Percentiles rank a stretch among this genome's conserved stretches.
phyloP scores from a whole-genome alignment of 2,329 filamentous ascomycete genomes.

The Colletotrichum lini region DNA sequence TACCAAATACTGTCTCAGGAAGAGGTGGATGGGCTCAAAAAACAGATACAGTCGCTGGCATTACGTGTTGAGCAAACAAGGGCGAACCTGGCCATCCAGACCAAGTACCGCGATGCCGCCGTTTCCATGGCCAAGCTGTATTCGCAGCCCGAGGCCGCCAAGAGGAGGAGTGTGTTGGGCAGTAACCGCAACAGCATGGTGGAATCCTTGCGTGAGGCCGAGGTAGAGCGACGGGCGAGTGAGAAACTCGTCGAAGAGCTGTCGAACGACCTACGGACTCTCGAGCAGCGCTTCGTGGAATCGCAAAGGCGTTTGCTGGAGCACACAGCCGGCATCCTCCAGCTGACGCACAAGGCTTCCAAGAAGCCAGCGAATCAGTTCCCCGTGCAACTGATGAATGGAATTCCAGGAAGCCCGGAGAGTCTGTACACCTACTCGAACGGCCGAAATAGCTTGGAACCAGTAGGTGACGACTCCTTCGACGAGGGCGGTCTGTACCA shows the following conservation, averaged over 20 bases:
- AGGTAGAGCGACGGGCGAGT: constrained; percentile 81
- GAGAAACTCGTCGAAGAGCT: constrained; percentile 89
- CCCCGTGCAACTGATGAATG: constrained; percentile 59
- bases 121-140: constrained; percentile 88
- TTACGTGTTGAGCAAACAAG: constrained; percentile 86
- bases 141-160: constrained; percentile 66
- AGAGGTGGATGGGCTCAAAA: constrained; percentile 93
- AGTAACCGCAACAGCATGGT: constrained; percentile 63
- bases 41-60: constrained; percentile 80
- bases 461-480: constrained; percentile 72
- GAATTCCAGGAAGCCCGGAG: constrained; percentile 81
- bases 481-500: constrained; percentile 86
- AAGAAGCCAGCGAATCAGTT: constrained; percentile 63
- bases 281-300: constrained; percentile 83
- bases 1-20: constrained; percentile 92
- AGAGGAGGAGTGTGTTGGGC: constrained; percentile 64
- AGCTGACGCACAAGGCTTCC: constrained; percentile 87
- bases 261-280: constrained; percentile 81
- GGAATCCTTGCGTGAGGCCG: constrained; percentile 71
- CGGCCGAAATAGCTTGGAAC: constrained; percentile 71
- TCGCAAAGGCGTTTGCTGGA: constrained; percentile 84
- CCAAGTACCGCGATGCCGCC: constrained; percentile 94
- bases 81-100: constrained; percentile 88
- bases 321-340: constrained; percentile 93
- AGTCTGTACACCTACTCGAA: constrained; percentile 80